phyloP scores from a whole-genome alignment of 495 filamentous ascomycete species.

The Aspergillus asperescens region DNA sequence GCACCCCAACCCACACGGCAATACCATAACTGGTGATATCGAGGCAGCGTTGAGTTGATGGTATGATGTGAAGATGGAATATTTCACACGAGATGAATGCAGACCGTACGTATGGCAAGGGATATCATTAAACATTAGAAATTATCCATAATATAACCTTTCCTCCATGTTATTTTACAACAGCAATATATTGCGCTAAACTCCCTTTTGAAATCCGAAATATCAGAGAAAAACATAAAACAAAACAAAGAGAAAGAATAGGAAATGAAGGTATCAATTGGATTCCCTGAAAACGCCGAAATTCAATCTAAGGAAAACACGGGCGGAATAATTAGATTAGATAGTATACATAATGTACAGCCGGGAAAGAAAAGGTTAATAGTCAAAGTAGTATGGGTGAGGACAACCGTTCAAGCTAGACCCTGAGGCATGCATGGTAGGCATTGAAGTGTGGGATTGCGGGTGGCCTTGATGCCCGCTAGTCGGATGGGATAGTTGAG shows the following conservation, averaged over 20 bases:
- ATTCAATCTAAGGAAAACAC: background rate
- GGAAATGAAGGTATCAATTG: background rate
- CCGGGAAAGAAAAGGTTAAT: constrained; percentile 4
- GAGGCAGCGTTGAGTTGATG: no score
- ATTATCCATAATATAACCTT: background rate
- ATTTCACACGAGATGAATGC: no score
- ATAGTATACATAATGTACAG: background rate
- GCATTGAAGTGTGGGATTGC: constrained; percentile 5
- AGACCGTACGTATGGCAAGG: no score
- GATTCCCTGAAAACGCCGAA: background rate
- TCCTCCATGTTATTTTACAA: no score
- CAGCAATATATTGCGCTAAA: background rate
- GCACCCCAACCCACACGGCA: no score
- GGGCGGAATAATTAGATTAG: background rate
- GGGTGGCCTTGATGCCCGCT: background rate
- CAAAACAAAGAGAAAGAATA: background rate
- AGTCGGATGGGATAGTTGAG: background rate
- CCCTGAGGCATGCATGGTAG: constrained; percentile 12
- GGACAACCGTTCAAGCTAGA: constrained; percentile 20
- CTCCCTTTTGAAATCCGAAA: background rate
- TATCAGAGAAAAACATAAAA: background rate
- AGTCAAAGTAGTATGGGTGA: constrained; percentile 33
- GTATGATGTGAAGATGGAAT: no score
- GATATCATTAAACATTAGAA: background rate
- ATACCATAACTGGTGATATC: no score